Base-by-base conservation (phyloP, 495 filamentous ascomycete genomes). In the Trichoderma parareesei region DNA sequence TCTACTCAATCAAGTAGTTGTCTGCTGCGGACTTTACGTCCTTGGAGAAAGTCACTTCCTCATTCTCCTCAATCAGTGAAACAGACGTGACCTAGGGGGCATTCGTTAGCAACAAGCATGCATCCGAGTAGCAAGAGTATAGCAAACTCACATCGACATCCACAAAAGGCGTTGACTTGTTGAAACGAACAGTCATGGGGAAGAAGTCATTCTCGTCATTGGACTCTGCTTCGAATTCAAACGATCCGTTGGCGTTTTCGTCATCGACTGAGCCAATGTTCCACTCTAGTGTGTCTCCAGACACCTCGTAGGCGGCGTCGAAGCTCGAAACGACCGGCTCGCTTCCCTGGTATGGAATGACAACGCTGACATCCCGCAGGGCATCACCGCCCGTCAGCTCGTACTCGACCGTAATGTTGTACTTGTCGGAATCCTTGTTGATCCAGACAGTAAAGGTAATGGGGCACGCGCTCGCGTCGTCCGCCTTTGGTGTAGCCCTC, bases 361-460 rank as follows among this genome's bases (percentile, higher is more conserved):
- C 85, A 38, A 97, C 89, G 42, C 85, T 81, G 42, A 97, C 93
- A 73, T 97, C 93, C 64, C 86, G 88, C 55, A 98, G 80, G 20
- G 81, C 79, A 61, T 84, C 84, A 7, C 84, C 81, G 64, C 90
- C 89, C 1, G 88, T 90, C 63, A 96, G 84, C 76, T 98, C 93
- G 71, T 97, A 98, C 75, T 98, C 93, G 8, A 97, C 84, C 0
- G 92, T 98, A 68, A 97, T 82, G 43, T 87, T 91, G 71, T 86
- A 93, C 61, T 88, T 90, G 60, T 84, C 84, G 44, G 88, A 87
- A 13, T 89, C 88, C 79, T 90, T 90, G 73, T 95, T 95, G 43
- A 94, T 88, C 93, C 93, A 98, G 20, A 97, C 93, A 10, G 90
- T 96, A 72, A 98, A 97, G 37, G 87, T 91, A 69, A 98, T 92